Base-by-base conservation (phyloP, 2,329 filamentous ascomycete species). In the Colletotrichum musicola region DNA sequence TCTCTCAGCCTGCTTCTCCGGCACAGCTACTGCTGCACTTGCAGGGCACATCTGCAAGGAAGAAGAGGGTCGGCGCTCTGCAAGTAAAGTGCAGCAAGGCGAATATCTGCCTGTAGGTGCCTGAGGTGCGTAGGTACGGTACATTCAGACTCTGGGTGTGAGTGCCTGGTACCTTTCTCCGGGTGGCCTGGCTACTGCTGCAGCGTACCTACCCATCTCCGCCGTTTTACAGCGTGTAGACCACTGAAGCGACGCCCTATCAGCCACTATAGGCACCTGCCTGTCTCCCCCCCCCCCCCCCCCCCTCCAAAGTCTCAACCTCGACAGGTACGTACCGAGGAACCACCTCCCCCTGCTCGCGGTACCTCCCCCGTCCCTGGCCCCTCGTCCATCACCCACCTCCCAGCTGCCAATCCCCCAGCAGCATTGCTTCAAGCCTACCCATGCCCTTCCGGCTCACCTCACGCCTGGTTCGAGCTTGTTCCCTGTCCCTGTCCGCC, bases 1-100 rank as follows among this genome's bases (percentile, higher is more conserved):
- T 46, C 55, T 44, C 58, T 51, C 68, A 62, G 55, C 56, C 64
- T 62, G 54, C 64, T 49, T 63, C 55, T 62, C 53, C 58, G 56
- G 44, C 42, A 27, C 25, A 20, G 18, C 46, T 53, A 40, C n/a
- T 47, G 61, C 54, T 60, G 61, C 62, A 65, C 56, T 50, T 70
- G 68, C 68, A 70, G 68, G 68, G 58, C 66, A 49, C 18, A 61
- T 65, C 65, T 64, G 69, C 68, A 70, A 70, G 68, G 59, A 63
- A 70, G 59, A 70, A 70, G 64, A 65, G 58, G 63, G 63, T 54
- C 61, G 35, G 30, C 61, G 25, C 56, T 58, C 61, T 64, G 61
- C 63, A 50, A 62, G 63, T 66, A 66, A 66, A 65, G 62, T 61
- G 30, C 60, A 47, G 59, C 54, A 50, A 35, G 30, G 30, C 30